Conservation (phyloP, 2,329 filamentous ascomycete genomes). For the Penicillium sp. region DNA sequence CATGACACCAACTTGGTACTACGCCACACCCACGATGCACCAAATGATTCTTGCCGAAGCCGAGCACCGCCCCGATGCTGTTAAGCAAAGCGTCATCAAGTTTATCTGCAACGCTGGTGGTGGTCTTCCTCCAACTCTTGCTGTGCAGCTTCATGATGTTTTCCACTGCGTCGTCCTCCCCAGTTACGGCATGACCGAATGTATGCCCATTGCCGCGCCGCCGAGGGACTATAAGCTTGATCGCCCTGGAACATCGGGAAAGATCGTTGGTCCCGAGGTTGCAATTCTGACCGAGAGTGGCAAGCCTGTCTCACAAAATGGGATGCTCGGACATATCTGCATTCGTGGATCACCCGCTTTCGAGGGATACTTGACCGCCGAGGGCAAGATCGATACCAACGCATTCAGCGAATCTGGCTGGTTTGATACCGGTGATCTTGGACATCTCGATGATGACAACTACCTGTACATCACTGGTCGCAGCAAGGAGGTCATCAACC, state of each 20-base stretch:
- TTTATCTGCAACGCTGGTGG: slow-evolving; percentile 59
- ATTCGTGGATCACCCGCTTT: slow-evolving; percentile 56
- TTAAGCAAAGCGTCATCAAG: slow-evolving; percentile 48
- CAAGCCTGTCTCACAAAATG: slow-evolving; percentile 31
- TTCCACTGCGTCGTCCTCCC: slow-evolving; percentile 56
- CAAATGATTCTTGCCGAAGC: slow-evolving; percentile 54
- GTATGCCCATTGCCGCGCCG: slow-evolving; percentile 59
- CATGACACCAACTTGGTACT: slow-evolving; percentile 56
- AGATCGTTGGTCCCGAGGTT: slow-evolving; percentile 54
- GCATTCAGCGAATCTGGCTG: slow-evolving; percentile 51
- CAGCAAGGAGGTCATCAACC: slow-evolving; percentile 59
- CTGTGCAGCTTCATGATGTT: slow-evolving; percentile 50
- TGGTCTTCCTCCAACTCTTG: slow-evolving; percentile 54
- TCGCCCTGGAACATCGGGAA: slow-evolving; percentile 55
- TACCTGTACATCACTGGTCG: slow-evolving; percentile 57
- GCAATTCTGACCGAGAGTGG: slow-evolving; percentile 48
- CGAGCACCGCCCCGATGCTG: slow-evolving; percentile 40
- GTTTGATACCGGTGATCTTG: slow-evolving; percentile 58
- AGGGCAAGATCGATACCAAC: slow-evolving; percentile 16
- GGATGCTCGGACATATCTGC: slow-evolving; percentile 50
- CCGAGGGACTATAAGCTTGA: slow-evolving; percentile 55
- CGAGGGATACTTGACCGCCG: slow-evolving; percentile 37
- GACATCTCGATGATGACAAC: slow-evolving; percentile 53
- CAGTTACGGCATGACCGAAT: slow-evolving; percentile 62
- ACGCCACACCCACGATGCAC: slow-evolving; percentile 60